phyloP scores from a whole-genome alignment of 2,329 filamentous ascomycete genomes.

The Neurospora sp. region DNA sequence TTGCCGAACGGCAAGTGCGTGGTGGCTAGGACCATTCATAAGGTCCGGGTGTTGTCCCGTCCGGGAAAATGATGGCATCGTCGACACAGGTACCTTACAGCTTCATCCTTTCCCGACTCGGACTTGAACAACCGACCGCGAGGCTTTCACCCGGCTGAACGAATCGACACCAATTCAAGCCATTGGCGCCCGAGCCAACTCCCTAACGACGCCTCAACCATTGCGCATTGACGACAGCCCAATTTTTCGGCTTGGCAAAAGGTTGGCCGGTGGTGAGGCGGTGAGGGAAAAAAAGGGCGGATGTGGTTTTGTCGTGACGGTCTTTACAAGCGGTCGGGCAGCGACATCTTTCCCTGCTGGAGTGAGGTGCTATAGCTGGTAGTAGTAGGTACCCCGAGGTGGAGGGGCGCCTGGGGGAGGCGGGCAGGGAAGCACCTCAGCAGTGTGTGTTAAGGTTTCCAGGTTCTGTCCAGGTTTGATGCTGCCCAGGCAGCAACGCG shows the following conservation, averaged over 20 bases:
- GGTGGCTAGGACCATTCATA: not conserved
- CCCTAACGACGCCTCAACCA: conserved; percentile 6
- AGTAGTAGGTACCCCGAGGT: not conserved
- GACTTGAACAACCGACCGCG: not conserved
- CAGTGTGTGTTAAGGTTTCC: not conserved
- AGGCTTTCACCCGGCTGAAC: conserved; percentile 1
- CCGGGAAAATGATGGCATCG: conserved; percentile 1
- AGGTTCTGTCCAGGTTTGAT: not conserved
- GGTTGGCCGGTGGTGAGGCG: conserved; percentile 9
- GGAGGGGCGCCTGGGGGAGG: not conserved
- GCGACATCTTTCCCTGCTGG: conserved; percentile 4
- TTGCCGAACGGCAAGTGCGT: not conserved
- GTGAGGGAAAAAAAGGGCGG: conserved; percentile 12
- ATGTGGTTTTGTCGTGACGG: conserved; percentile 2
- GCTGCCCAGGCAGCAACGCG: not conserved
- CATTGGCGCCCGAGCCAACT: conserved; percentile 17
- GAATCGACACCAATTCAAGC: conserved; percentile 12
- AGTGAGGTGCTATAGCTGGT: not conserved
- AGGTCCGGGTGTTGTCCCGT: not conserved
- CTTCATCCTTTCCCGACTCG: conserved; percentile 1
- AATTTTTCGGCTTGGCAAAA: conserved; percentile 8
- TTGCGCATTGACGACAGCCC: conserved; percentile 8
- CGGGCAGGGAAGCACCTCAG: not conserved
- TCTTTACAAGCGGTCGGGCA: conserved; percentile 12
- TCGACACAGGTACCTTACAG: conserved; percentile 1